Evolutionary conservation across 73 alveolate species (phyloP).

Genomic region (Tetrahymena malaccensis): DNA sequence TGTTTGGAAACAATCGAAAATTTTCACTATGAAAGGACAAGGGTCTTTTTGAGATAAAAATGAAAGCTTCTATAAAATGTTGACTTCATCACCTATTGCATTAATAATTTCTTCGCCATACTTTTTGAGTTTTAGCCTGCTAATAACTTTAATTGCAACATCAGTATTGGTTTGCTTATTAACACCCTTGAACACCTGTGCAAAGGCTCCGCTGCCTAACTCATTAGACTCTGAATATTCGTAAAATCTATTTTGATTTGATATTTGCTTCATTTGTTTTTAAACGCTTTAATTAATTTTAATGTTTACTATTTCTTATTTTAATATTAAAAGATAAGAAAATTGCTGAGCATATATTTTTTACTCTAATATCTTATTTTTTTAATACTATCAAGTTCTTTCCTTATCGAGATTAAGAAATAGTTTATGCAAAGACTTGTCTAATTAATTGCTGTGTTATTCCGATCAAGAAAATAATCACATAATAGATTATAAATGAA

Average conservation of each 20-base stretch:
- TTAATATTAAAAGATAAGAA: background rate
- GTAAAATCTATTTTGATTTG: background rate
- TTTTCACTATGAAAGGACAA: slow-evolving; percentile 35
- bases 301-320: background rate
- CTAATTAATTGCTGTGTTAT: background rate
- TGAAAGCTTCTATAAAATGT: slow-evolving; percentile 3
- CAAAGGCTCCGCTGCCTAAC: slow-evolving; percentile 36
- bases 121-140: slow-evolving; percentile 12
- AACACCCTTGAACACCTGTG: slow-evolving; percentile 29
- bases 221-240: slow-evolving; percentile 10
- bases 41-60: background rate
- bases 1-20: slow-evolving; percentile 32
- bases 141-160: slow-evolving; percentile 38
- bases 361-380: background rate
- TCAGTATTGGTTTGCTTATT: slow-evolving; percentile 17
- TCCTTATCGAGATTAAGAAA: background rate
- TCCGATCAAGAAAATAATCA: background rate
- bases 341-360: background rate
- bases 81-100: slow-evolving; percentile 21
- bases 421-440: background rate
- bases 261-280: background rate
- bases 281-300: background rate
- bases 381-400: background rate
- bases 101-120: slow-evolving; percentile 35
- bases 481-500: background rate